These are phyloP conservation scores for Psilocybe sp. DNA, from an alignment of 768 basidiomycete genomes.

Conservation along the genomic window DNA sequence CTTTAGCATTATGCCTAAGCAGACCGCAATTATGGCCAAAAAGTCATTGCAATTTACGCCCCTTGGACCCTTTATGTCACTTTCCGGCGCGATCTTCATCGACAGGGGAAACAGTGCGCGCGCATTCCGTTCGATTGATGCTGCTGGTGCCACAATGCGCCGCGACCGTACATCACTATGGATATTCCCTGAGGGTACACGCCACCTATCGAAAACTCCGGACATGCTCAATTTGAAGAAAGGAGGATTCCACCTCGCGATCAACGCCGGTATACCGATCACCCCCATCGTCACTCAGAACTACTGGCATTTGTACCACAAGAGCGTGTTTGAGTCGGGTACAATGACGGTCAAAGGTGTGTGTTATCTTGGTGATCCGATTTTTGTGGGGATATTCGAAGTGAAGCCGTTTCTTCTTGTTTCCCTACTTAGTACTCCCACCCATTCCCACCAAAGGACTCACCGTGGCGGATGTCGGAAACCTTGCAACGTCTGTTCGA, in stretches of 20 bases:
- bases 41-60: constrained; percentile 83
- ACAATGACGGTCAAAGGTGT: constrained; percentile 79
- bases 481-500: constrained; percentile 64
- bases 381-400: background rate
- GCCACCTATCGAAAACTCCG: constrained; percentile 63
- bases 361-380: constrained; percentile 15
- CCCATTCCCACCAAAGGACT: constrained; percentile 77
- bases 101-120: constrained; percentile 77
- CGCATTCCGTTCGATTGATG: constrained; percentile 73
- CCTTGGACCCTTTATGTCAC: constrained; percentile 86
- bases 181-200: constrained; percentile 97
- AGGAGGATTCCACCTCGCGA: constrained; percentile 94
- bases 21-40: constrained; percentile 90
- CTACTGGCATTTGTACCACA: constrained; percentile 84
- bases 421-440: constrained; percentile 70
- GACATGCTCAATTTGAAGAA: constrained; percentile 91
- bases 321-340: constrained; percentile 73
- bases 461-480: constrained; percentile 64
- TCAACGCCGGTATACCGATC: constrained; percentile 88
- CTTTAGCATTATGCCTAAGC: constrained; percentile 74
- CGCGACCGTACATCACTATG: constrained; percentile 68
- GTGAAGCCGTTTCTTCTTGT: constrained; percentile 2
- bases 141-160: constrained; percentile 81
- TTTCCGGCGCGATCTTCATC: constrained; percentile 89
- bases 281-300: constrained; percentile 92